These are phyloP conservation scores for Paraglomus occultum DNA, from an alignment of 192 early-diverging fungal species.

Conservation along the genomic window DNA sequence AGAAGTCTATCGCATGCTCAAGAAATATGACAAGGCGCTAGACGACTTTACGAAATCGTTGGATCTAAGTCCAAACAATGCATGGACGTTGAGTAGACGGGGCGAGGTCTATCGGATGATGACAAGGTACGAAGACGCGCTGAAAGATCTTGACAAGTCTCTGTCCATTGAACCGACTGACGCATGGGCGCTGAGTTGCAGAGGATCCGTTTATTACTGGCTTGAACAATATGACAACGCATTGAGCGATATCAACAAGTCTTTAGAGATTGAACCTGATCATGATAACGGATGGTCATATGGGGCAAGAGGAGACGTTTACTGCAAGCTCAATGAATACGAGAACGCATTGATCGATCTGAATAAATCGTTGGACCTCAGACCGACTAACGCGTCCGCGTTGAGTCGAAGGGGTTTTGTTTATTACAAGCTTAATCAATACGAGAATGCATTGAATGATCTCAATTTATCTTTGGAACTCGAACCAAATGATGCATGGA, in stretches of 20 bases:
- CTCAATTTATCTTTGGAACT: background rate
- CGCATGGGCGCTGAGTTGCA: background rate
- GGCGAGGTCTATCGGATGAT: background rate
- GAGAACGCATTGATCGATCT: slow-evolving; percentile 1
- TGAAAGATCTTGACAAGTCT: background rate
- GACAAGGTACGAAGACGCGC: background rate
- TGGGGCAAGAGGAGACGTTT: background rate
- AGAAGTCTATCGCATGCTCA: slow-evolving; percentile 8
- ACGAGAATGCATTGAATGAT: background rate
- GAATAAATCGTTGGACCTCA: background rate
- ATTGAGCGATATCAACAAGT: background rate
- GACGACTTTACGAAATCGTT: slow-evolving; percentile 7
- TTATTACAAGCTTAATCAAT: background rate
- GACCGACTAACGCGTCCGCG: background rate
- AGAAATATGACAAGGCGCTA: background rate
- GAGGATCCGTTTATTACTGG: background rate
- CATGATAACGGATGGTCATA: background rate
- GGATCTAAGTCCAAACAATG: background rate
- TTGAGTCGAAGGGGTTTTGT: background rate
- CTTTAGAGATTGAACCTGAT: background rate
- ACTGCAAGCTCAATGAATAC: slow-evolving; percentile 3
- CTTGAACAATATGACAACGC: background rate
- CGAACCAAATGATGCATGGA: background rate
- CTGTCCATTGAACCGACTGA: slow-evolving; percentile 11
- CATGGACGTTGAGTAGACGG: slow-evolving; percentile 12